phyloP scores from a whole-genome alignment of 306 rosid species.

The Coriaria nepalensis region DNA sequence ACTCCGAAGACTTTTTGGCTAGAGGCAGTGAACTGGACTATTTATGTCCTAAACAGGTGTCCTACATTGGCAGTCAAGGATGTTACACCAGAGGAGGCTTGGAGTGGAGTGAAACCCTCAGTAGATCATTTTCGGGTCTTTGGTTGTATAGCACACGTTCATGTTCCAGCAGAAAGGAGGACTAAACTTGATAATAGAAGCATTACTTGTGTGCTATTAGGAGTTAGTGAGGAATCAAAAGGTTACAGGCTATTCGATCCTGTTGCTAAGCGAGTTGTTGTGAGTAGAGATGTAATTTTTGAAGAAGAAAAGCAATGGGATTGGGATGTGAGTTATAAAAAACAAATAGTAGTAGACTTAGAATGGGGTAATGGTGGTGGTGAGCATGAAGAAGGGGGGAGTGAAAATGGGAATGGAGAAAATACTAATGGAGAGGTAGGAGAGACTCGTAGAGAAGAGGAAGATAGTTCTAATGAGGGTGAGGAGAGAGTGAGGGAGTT shows the following conservation, averaged over 20 bases:
- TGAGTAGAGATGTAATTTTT: conserved; percentile 15
- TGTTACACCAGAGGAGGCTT: neutral
- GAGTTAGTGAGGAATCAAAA: conserved; percentile 10
- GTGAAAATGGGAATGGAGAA: too few relatives aligned
- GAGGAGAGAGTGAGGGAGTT: too few relatives aligned
- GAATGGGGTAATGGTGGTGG: too few relatives aligned
- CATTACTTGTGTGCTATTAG: neutral
- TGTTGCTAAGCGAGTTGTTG: conserved; percentile 2
- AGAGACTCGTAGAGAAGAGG: too few relatives aligned
- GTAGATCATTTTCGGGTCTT: conserved; percentile 4
- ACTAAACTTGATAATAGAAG: conserved; percentile 8
- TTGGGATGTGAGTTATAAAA: conserved; percentile 4
- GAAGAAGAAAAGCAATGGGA: conserved; percentile 7
- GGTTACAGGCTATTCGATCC: conserved; percentile 10
- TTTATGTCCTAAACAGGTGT: conserved; percentile 5
- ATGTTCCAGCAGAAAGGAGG: neutral
- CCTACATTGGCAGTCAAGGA: conserved; percentile 6
- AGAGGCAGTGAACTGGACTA: conserved; percentile 5
- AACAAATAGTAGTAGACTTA: conserved; percentile 4
- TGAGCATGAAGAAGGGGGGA: too few relatives aligned
- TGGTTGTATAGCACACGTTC: conserved; percentile 6
- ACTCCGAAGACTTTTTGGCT: conserved; percentile 12
- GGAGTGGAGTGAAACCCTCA: conserved; percentile 9
- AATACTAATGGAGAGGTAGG: conserved; percentile 10
- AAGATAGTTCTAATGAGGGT: conserved; percentile 3